Evolutionary conservation across 2,329 filamentous ascomycete species (phyloP), one percentile per base, ranked within the genome.

Genomic region (Pestalotiopsis sp.): DNA sequence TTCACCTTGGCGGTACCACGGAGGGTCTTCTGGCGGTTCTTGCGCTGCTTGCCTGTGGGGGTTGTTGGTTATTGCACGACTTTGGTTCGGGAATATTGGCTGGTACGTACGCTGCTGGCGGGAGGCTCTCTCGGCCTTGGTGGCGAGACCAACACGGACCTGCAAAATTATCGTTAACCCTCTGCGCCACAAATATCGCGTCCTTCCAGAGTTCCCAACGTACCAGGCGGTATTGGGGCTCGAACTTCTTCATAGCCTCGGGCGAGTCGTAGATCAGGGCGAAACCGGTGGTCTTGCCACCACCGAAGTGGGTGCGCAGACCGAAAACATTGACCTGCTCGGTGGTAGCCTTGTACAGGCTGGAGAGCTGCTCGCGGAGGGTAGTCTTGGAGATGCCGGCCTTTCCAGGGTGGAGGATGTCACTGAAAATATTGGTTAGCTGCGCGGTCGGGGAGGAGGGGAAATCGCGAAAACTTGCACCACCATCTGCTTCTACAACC

Each of bases 211-310:
- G n/a, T 52, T 45, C 45, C 31, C 45, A 52, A n/a, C 45, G 11
- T 52, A 52, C 90, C 79, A 98, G 91, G 86, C 96, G 92, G 92
- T 98, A 98, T 87, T 92, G 92, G 80, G 96, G 96, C 91, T 99
- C 96, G 86, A 98, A 99, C 88, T 98, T 98, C 93, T 98, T 98
- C 92, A 99, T 92, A 80, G 95, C 94, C 90, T 99, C 96, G 82
- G 91, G 88, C 77, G 93, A 97, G 87, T 99, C 96, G 91, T 99
- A 99, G 88, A 99, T 90, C 81, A 98, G 94, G 77, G 94, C 96
- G 84, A 99, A 99, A 80, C 96, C 96, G 76, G 95, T 98, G 85
- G 93, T 97, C 93, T 99, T 99, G 90, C 96, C 96, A 83, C 96
- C 96, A 95, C 96, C 96, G 84, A 93, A 99, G 85, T 98, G 95